Evolutionary conservation across 2,329 filamentous ascomycete species (phyloP).

Genomic region (Berkeleyomyces rouxiae): DNA sequence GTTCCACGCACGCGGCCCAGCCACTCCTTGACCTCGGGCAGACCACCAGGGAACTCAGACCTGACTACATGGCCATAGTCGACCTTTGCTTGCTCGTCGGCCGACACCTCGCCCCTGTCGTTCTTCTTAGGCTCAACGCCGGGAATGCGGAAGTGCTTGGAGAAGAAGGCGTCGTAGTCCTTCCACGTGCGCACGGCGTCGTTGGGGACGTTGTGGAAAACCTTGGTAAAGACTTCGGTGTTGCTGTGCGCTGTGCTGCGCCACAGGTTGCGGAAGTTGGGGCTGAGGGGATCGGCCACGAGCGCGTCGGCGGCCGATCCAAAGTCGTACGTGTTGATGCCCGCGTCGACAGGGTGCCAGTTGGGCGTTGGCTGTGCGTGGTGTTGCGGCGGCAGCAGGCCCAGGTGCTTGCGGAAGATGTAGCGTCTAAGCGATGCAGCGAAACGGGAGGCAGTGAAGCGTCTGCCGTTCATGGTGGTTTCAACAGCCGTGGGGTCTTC

Average conservation of each 20-base stretch:
- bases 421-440: conserved; percentile 67
- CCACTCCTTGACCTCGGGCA: conserved; percentile 54
- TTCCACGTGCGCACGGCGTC: conserved; percentile 54
- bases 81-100: conserved; percentile 38
- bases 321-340: conserved; percentile 58
- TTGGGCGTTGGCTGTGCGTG: conserved; percentile 54
- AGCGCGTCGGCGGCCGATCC: conserved; percentile 48
- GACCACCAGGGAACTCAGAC: conserved; percentile 59
- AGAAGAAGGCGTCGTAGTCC: conserved; percentile 57
- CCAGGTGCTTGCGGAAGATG: conserved; percentile 83
- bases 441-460: conserved; percentile 56
- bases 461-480: conserved; percentile 54
- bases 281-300: conserved; percentile 57
- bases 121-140: conserved; percentile 23
- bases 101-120: conserved; percentile 28
- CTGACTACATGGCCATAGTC: conserved; percentile 77
- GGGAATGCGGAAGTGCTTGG: conserved; percentile 45
- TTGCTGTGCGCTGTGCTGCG: conserved; percentile 55
- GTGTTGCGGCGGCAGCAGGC: conserved; percentile 58
- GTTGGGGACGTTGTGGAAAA: conserved; percentile 66
- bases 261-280: conserved; percentile 57
- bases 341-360: conserved; percentile 55
- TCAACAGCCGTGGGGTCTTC: conserved; percentile 58
- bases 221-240: conserved; percentile 62
- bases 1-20: conserved; percentile 50